These are phyloP conservation scores for Sporisorium scitamineum DNA, from an alignment of 1,284 basidiomycete species.

Conservation along the genomic window DNA sequence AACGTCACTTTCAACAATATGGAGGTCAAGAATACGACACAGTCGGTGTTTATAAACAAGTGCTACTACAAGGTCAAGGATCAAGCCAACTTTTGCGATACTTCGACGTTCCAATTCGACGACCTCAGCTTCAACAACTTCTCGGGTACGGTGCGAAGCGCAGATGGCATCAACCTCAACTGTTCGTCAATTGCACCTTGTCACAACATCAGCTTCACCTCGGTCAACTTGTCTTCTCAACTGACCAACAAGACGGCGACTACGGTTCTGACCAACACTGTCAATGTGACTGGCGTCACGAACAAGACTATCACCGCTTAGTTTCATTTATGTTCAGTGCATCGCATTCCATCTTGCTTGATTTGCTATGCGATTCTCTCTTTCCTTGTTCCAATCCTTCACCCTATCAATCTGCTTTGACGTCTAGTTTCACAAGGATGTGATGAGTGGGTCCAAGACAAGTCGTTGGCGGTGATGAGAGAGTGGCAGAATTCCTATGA, in stretches of 20 bases:
- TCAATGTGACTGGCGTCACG: constrained; percentile 11
- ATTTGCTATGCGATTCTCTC: no score
- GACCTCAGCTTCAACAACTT: constrained; percentile 12
- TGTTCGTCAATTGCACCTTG: constrained; percentile 9
- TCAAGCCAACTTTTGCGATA: constrained; percentile 20
- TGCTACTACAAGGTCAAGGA: constrained; percentile 24
- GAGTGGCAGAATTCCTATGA: neutral
- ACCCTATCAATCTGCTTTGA: no score
- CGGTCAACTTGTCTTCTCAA: constrained; percentile 6
- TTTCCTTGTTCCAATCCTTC: no score
- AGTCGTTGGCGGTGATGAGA: neutral
- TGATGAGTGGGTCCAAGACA: no score
- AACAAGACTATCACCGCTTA: neutral
- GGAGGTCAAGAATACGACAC: constrained; percentile 8
- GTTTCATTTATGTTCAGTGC: no score
- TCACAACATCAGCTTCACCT: constrained; percentile 9
- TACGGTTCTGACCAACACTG: constrained; percentile 1
- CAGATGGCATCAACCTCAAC: constrained; percentile 14
- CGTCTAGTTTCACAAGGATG: no score
- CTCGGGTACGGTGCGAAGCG: constrained; percentile 11
- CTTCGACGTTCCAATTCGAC: constrained; percentile 17
- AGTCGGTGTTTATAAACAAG: constrained; percentile 14
- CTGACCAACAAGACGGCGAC: constrained; percentile 7
- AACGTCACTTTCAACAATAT: constrained; percentile 7
- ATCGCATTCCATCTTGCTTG: no score